Conservation (phyloP, 73 alveolate genomes). For the Paramecium sonneborni region DNA sequence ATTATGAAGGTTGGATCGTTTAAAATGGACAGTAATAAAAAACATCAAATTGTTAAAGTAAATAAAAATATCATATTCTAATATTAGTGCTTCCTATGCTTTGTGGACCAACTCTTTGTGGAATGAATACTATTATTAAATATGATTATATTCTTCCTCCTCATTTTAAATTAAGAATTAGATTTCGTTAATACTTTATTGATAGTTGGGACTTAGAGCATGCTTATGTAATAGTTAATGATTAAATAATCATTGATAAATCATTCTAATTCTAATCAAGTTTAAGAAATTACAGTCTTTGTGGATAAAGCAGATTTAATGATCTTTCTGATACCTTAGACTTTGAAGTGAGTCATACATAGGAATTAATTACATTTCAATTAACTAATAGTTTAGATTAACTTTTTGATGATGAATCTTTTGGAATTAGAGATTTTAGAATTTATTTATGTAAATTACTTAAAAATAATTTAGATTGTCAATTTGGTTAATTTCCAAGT, state of each 20-base stretch:
- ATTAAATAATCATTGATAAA: neutral
- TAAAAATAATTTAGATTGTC: neutral
- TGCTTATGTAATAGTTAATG: neutral
- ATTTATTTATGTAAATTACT: neutral
- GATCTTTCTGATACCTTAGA: neutral
- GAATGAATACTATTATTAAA: neutral
- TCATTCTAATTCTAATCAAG: neutral
- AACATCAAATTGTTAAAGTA: neutral
- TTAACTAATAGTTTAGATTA: neutral
- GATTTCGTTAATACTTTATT: neutral
- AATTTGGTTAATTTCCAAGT: neutral
- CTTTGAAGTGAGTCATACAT: neutral
- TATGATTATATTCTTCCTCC: neutral
- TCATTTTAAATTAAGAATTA: neutral
- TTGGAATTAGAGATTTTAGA: neutral
- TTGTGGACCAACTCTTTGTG: neutral
- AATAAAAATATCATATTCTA: neutral
- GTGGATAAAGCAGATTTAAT: neutral
- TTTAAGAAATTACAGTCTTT: neutral
- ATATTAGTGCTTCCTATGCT: neutral
- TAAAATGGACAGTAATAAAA: neutral
- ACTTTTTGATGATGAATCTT: neutral
- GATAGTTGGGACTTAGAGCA: slow-evolving; percentile 31
- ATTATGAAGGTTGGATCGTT: neutral
- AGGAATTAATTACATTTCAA: neutral